Percentiles rank a stretch among this genome's conserved stretches.
Evolutionary conservation across 2,329 filamentous ascomycete genomes (phyloP).

Genomic region (Ophiostoma perfectum): DNA sequence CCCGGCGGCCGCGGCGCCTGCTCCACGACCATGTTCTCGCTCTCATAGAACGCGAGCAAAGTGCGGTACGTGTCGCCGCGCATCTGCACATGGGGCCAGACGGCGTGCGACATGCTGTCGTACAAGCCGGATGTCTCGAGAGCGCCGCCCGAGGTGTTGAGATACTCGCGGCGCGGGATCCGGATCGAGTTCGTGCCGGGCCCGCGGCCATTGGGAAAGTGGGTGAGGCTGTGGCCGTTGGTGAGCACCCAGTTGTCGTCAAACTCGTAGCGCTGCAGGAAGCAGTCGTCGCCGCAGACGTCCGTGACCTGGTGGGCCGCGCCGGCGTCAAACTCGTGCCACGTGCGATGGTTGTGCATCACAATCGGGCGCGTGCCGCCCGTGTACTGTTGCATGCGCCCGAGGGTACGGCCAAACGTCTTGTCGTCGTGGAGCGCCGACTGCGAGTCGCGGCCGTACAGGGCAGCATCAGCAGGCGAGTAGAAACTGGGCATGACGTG

Average conservation of each 20-base stretch:
- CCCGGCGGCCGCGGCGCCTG: constrained; percentile 27
- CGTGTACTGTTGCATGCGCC: constrained; percentile 33
- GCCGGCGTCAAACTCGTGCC: constrained; percentile 38
- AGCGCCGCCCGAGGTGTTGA: background rate
- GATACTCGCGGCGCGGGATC: constrained; percentile 8
- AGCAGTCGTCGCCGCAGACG: constrained; percentile 43
- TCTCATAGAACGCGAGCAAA: constrained; percentile 26
- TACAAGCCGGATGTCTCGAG: background rate
- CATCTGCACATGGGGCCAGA: background rate
- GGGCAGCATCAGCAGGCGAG: constrained; percentile 35
- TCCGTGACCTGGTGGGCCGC: constrained; percentile 40
- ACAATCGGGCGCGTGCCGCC: constrained; percentile 39
- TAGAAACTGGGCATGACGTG: constrained; percentile 42
- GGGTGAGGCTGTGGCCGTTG: constrained; percentile 42
- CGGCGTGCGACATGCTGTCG: background rate
- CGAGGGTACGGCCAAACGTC: background rate
- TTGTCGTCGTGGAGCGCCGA: constrained; percentile 16
- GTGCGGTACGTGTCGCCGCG: constrained; percentile 8
- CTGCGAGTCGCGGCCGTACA: constrained; percentile 30
- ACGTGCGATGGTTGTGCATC: constrained; percentile 38
- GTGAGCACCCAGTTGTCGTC: constrained; percentile 44
- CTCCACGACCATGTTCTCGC: constrained; percentile 34
- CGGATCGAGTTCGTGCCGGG: background rate
- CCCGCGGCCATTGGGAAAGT: constrained; percentile 30
- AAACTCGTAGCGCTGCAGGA: constrained; percentile 44